Conservation (phyloP, 2,329 filamentous ascomycete species). For the Ascomycota sp. region DNA sequence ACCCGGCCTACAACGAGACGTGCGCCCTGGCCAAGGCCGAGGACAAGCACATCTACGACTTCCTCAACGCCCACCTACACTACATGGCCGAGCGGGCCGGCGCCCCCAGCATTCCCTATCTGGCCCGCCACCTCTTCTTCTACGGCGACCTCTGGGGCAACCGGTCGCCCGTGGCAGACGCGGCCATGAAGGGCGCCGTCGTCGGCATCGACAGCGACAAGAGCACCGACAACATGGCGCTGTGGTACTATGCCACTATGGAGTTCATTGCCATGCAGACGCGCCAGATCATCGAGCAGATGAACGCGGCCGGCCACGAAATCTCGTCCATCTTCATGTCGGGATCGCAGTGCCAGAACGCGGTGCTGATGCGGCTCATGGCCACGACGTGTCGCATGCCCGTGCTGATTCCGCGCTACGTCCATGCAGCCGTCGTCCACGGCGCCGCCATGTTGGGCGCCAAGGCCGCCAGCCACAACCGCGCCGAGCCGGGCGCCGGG, state of each 20-base stretch:
- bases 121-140: constrained; percentile 91
- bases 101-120: constrained; percentile 60
- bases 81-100: constrained; percentile 45
- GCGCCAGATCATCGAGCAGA: constrained; percentile 76
- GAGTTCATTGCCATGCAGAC: constrained; percentile 97
- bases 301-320: constrained; percentile 75
- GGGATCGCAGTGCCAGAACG: constrained; percentile 90
- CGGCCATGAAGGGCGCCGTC: constrained; percentile 76
- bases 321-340: constrained; percentile 97
- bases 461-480: constrained; percentile 74
- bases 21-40: constrained; percentile 57
- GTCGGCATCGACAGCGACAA: constrained; percentile 76
- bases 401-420: constrained; percentile 78
- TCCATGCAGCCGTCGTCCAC: constrained; percentile 86
- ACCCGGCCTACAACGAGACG: constrained; percentile 70
- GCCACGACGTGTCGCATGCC: constrained; percentile 81
- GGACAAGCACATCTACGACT: constrained; percentile 82
- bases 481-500: constrained; percentile 28
- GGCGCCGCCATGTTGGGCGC: constrained; percentile 97
- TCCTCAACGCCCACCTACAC: constrained; percentile 68
- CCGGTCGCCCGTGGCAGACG: constrained; percentile 76
- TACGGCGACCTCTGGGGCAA: constrained; percentile 97
- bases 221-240: constrained; percentile 62
- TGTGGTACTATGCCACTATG: constrained; percentile 89
- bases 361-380: constrained; percentile 73